Evolutionary conservation across 2,329 filamentous ascomycete species (phyloP).

Genomic region (Penicillium sp.): DNA sequence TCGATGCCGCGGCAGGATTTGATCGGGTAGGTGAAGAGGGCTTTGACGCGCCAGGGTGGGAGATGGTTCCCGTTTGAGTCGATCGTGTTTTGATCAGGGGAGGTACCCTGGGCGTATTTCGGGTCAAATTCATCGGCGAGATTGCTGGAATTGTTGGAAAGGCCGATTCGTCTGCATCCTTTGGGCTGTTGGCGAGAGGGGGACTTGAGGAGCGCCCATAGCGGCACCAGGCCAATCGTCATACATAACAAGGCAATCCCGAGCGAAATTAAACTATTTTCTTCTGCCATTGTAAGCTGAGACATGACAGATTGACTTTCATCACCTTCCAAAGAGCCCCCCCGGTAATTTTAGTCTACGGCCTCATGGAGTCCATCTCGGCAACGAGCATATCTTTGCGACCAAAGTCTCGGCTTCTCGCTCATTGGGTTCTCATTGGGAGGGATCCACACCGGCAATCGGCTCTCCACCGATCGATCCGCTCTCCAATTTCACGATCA

Average conservation of each 20-base stretch:
- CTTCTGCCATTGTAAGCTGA: too few species aligned
- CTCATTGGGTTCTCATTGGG: too few species aligned
- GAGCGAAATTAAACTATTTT: not conserved
- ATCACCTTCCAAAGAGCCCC: too few species aligned
- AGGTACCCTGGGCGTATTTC: constrained; percentile 40
- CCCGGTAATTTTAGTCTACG: too few species aligned
- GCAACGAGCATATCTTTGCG: too few species aligned
- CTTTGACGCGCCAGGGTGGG: constrained; percentile 52
- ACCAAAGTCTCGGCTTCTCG: too few species aligned
- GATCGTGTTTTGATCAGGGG: constrained; percentile 14
- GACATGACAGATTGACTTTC: too few species aligned
- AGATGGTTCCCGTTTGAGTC: constrained; percentile 24
- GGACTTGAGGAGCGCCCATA: constrained; percentile 3
- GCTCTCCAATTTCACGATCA: too few species aligned
- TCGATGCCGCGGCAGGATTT: constrained; percentile 78
- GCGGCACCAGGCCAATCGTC: constrained; percentile 7
- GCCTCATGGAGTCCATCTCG: too few species aligned
- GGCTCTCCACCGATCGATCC: too few species aligned
- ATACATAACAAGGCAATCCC: not conserved
- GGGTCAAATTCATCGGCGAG: constrained; percentile 52
- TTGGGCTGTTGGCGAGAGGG: constrained; percentile 22
- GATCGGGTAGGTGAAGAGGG: constrained; percentile 73
- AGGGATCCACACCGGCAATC: too few species aligned
- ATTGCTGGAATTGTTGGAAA: constrained; percentile 44
- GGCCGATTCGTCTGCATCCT: constrained; percentile 50